Base-by-base conservation (phyloP, 176 grass and related monocot genomes). In the Urochloa ruziziensis region DNA sequence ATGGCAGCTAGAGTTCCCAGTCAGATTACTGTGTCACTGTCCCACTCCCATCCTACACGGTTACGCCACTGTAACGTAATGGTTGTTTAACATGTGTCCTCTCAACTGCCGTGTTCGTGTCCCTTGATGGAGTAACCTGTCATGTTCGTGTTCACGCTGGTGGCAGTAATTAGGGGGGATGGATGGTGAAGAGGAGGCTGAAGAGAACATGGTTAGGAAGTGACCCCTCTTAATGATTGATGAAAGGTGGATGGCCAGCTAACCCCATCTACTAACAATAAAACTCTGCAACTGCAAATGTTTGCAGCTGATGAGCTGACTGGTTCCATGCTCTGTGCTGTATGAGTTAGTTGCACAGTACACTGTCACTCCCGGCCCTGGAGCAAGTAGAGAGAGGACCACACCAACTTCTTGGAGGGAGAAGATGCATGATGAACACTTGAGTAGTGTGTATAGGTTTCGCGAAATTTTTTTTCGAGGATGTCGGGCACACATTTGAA, bases 171-270 rank as follows among this genome's bases (percentile, higher is more conserved):
- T 79, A 33, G 77, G 6, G 29, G 39, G 10, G 43, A 12, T 11
- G 44, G 56, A 25, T 27, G 44, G 43, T 51, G 46, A 65, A 35
- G 30, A 57, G 5, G 61, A 27, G 24, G 63, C 24, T 21, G 78
- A 19, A 23, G 44, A 23, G 51, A 32, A 51, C 70, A 77, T 58
- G 73, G 48, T 67, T 44, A 18, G 60, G 48, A 2, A 10, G 8
- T 14, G 21, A 29, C 1, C 42, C 23, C 25, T 49, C 15, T 76
- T 56, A 83, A 77, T 84, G 61, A 53, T n/a, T 44, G 72, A 19
- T 67, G 47, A 25, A 39, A 57, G 60, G 82, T 77, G 43, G 62
- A 52, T 77, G 7, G n/a, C 79, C 64, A 81, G 23, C 79, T 69
- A 75, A 77, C 61, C 4, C 4, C 72, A 34, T 44, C 48, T n/a